Evolutionary conservation across 306 rosid genomes (phyloP), one percentile per base, ranked within the genome.

Genomic region (Vigna reflexopilosa): DNA sequence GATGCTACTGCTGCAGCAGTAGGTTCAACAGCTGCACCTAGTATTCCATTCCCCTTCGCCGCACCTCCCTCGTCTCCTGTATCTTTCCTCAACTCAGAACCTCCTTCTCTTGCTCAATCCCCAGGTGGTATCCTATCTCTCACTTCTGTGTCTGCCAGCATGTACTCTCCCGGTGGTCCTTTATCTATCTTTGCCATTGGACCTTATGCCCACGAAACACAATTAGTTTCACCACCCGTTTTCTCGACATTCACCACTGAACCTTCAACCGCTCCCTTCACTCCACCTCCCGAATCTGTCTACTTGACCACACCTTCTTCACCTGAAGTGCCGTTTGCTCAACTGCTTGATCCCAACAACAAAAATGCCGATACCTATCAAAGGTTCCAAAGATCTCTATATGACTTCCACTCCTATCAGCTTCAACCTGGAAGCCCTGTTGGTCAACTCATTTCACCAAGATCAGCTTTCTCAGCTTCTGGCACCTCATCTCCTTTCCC

Each of bases 61-160:
- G 99, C 97, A 30, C 99, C 99, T 55, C 99, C 99, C n/a, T 93
- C 99, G 4, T 96, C 99, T 50, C 99, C 98, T n/a, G 98, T 90
- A 17, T 96, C 99, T 9, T 88, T 95, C 75, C 87, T 95, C 79
- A 93, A 88, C 76, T 93, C 99, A 45, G 99, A 95, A 69, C 96
- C 96, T 57, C 87, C 99, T 76, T 95, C 99, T 19, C 81, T 54
- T 47, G 75, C 87, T 13, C 99, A 91, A 44, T 96, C 99, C n/a
- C 98, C 99, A 2, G 83, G 78, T 14, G 90, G 86, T 63, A 36
- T 78, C 14, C 40, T 86, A 55, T 83, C 96, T 4, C 73, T 80
- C 80, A 81, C 86, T 69, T 88, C 91, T 28, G 77, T 95, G 16
- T 82, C 93, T 52, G 93, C 98, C 59, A 88, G 81, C 76, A 91